A percentile compares a stretch with the other conserved stretches of the same genome.
Evolutionary conservation across 169 alveolate genomes (phyloP).

Genomic region (Plasmodium adleri): DNA sequence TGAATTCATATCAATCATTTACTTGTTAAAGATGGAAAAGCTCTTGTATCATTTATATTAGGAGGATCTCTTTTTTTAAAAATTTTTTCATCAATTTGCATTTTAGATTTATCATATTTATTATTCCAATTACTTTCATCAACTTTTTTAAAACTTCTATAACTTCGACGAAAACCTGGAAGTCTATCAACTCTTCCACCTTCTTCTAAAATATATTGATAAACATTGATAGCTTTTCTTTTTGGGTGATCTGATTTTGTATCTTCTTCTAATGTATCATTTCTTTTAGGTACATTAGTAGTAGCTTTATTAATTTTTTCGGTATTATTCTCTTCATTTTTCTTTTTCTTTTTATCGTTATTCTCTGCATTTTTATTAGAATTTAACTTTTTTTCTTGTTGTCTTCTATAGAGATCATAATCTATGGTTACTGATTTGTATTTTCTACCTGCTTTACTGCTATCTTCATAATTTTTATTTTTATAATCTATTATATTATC

Average conservation of each 20-base stretch:
- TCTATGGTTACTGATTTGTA: conserved; percentile 66
- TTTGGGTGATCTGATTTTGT: conserved; percentile 52
- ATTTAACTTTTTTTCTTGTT: conserved; percentile 69
- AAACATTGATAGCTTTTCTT: conserved; percentile 71
- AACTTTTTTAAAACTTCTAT: conserved; percentile 42
- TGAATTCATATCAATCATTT: conserved; percentile 12
- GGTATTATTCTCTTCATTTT: conserved; percentile 11
- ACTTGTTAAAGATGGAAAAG: conserved; percentile 72
- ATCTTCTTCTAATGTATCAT: conserved; percentile 34
- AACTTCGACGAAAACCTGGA: conserved; percentile 70
- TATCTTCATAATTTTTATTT: conserved; percentile 24
- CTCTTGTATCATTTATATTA: conserved; percentile 67
- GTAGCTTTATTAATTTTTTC: conserved; percentile 21
- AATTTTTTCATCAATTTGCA: conserved; percentile 51
- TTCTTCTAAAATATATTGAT: conserved; percentile 66
- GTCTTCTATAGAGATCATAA: conserved; percentile 66
- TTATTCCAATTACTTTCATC: conserved; percentile 36
- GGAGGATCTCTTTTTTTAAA: conserved; percentile 76
- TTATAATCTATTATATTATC: conserved; percentile 21
- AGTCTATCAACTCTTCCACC: conserved; percentile 63
- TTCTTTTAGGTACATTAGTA: conserved; percentile 5
- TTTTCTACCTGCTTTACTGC: conserved; percentile 2
- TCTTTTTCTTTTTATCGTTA: conserved; percentile 36
- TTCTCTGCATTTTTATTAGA: conserved; percentile 18
- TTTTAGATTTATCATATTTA: conserved; percentile 30